Evolutionary conservation across 257 asterid genomes (phyloP).

Genomic region (Nyctanthes arbortristis): DNA sequence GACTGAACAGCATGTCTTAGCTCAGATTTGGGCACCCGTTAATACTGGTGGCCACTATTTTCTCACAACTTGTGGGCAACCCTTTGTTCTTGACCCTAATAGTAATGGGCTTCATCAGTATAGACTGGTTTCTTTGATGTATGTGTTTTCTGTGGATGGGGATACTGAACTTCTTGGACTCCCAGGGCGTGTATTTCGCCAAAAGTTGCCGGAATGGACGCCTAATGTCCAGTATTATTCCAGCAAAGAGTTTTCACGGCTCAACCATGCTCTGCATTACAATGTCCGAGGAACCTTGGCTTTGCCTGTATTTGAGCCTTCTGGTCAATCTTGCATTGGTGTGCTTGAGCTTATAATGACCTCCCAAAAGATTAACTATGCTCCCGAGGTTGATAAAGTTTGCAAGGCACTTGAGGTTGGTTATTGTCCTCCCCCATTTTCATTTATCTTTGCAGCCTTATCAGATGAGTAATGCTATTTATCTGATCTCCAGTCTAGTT

Average conservation of each 20-base stretch:
- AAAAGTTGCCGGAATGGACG: conserved; percentile 92
- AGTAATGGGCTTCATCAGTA: conserved; percentile 89
- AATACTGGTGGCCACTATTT: conserved; percentile 66
- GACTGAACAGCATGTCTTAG: conserved; percentile 78
- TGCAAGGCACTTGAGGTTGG: conserved; percentile 99
- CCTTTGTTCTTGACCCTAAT: conserved; percentile 81
- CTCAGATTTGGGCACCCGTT: conserved; percentile 97
- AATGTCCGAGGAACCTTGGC: conserved; percentile 89
- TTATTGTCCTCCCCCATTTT: conserved; percentile 21
- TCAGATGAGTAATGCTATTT: no score
- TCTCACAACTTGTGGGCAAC: conserved; percentile 89
- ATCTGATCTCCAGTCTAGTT: no score
- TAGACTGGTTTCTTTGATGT: conserved; percentile 70
- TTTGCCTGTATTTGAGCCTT: conserved; percentile 89
- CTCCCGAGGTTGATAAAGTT: conserved; percentile 92
- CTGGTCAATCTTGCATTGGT: conserved; percentile 84
- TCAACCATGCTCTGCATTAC: conserved; percentile 74
- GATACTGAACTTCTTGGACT: conserved; percentile 74
- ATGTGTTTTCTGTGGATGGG: conserved; percentile 73
- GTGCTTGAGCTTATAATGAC: conserved; percentile 94
- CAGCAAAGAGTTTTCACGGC: conserved; percentile 82
- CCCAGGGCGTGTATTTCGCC: conserved; percentile 79
- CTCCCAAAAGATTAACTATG: conserved; percentile 84
- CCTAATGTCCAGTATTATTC: conserved; percentile 95
- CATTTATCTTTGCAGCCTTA: conserved; percentile 18